Base-by-base conservation (phyloP, 2,329 filamentous ascomycete genomes). In the Tricladium varicosporioides region DNA sequence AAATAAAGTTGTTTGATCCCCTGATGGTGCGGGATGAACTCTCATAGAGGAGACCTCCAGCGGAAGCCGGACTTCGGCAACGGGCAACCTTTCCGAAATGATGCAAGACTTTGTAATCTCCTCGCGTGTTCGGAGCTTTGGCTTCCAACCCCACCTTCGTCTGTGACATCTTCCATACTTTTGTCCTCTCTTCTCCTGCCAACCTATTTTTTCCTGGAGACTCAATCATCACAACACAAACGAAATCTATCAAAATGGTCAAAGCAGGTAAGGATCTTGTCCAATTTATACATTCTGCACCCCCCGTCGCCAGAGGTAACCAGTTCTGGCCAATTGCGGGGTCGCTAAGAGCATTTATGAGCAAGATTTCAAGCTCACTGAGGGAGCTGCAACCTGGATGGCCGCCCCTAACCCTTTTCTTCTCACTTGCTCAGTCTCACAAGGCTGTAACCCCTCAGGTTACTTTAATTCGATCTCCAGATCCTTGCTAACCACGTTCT, bases 181-280 rank as follows among this genome's bases (percentile, higher is more conserved):
- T 15, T 36, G 27, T 15, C 15, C 42, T 18, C 48, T 19, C 13
- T n/a, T 42, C 19, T 51, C 32, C 19, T 48, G 36, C 53, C 43
- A 33, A 46, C 51, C 31, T 5, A 40, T 22, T 46, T 49, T 32
- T 10, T 18, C 15, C 15, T 31, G 48, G 5, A 44, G 31, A 15
- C 55, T 50, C 32, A 51, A 56, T 52, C 22, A 51, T 44, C 22
- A 53, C 36, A 67, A 67, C 60, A 55, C 50, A 56, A 63, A 67
- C 22, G 31, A 27, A 72, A 69, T 69, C 78, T 80, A 78, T 80
- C 88, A 96, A 86, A 86, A 97, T 97, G 92, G 92, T 97, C 83
- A 97, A 96, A 85, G 92, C 93, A 80, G 91, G 91, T 96, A 85
- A 73, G 89, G 84, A 51, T 32, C 31, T 51, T 51, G 60, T 60